Evolutionary conservation across 495 filamentous ascomycete species (phyloP).

Genomic region (Cercophora sp.): DNA sequence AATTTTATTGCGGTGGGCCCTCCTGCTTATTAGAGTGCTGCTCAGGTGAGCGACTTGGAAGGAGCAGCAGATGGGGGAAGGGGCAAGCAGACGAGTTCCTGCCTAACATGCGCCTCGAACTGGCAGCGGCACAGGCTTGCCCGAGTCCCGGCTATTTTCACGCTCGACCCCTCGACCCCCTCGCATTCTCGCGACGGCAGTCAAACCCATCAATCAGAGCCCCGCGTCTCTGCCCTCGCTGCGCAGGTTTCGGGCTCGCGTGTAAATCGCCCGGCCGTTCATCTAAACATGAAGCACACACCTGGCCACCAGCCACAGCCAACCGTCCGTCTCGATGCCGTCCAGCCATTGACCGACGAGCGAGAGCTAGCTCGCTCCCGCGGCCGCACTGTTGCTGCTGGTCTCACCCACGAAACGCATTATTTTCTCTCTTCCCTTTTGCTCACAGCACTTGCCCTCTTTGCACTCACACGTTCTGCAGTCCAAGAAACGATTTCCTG

Average conservation of each 20-base stretch:
- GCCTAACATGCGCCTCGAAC: conserved; percentile 6
- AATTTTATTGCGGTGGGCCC: conserved; percentile 8
- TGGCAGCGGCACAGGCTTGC: conserved; percentile 10
- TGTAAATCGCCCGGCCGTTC: conserved; percentile 10
- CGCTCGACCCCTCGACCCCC: conserved; percentile 4
- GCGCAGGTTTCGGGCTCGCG: conserved; percentile 13
- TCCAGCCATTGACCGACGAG: too few species aligned
- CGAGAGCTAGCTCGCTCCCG: too few species aligned
- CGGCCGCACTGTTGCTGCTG: too few species aligned
- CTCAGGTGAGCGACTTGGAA: not conserved
- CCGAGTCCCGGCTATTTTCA: conserved; percentile 13
- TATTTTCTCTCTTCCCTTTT: too few species aligned
- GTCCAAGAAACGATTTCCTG: too few species aligned
- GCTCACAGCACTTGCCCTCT: too few species aligned
- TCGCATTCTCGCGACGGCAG: conserved; percentile 4
- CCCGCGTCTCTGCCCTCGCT: not conserved
- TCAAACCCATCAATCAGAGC: conserved; percentile 13
- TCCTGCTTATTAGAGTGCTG: conserved; percentile 4
- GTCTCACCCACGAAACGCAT: too few species aligned
- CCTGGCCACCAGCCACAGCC: conserved; percentile 9
- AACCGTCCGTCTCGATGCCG: too few species aligned
- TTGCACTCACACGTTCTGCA: too few species aligned
- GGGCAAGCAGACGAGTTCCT: too few species aligned
- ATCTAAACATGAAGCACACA: conserved; percentile 14
- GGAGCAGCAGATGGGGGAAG: too few species aligned